These are phyloP conservation scores for Hanseniaspora occidentalis DNA, from an alignment of 805 yeast species.

Conservation along the genomic window DNA sequence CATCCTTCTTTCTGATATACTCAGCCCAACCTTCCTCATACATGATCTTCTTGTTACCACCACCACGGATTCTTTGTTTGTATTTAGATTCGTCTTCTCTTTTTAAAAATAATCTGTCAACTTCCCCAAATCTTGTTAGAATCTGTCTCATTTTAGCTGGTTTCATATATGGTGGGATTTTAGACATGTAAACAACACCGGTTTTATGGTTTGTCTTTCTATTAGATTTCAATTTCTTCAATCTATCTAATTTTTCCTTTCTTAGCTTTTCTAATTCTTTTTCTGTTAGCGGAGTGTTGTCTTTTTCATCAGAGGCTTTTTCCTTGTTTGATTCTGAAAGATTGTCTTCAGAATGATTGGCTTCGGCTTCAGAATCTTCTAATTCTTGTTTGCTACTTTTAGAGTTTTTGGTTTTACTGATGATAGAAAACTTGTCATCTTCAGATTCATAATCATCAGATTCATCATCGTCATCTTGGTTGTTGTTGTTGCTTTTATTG, in stretches of 20 bases:
- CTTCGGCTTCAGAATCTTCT: background rate
- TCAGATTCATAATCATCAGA: constrained; percentile 1
- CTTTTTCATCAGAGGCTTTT: no score
- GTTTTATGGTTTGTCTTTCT: constrained; percentile 49
- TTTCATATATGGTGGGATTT: constrained; percentile 94
- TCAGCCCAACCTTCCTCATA: constrained; percentile 98
- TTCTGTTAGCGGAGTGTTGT: no score
- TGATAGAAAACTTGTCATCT: background rate
- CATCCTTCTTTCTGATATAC: constrained; percentile 69
- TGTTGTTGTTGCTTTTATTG: background rate
- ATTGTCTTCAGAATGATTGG: no score
- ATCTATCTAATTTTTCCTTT: constrained; percentile 41
- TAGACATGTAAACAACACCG: constrained; percentile 87
- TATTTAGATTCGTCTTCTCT: constrained; percentile 67
- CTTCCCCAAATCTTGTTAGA: constrained; percentile 66
- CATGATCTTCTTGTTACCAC: constrained; percentile 83
- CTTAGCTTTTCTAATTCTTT: constrained; percentile 44
- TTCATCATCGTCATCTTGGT: background rate
- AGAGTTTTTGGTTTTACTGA: background rate
- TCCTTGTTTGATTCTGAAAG: background rate
- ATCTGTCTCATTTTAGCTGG: constrained; percentile 82
- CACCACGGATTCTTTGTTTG: constrained; percentile 60
- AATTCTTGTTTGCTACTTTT: no score
- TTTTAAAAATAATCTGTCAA: constrained; percentile 76
- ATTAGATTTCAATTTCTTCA: constrained; percentile 32